These are phyloP conservation scores for Pestalotiopsis sp. DNA, from an alignment of 2,329 filamentous ascomycete genomes.

Conservation along the genomic window DNA sequence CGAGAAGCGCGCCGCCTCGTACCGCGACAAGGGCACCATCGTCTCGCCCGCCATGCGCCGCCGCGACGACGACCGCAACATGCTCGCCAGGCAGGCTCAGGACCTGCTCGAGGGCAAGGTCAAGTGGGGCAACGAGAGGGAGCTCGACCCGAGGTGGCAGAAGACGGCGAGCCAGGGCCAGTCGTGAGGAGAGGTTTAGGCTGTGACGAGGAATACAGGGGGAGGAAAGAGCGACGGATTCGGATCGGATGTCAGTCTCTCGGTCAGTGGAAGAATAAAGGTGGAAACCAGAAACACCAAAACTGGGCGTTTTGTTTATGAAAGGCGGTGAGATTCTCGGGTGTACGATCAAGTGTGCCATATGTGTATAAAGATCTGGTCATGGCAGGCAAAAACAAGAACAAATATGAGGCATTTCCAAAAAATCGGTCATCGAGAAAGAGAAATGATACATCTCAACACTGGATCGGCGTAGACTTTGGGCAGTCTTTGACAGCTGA, in stretches of 20 bases:
- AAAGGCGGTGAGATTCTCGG: constrained; percentile 18
- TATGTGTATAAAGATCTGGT: constrained; percentile 1
- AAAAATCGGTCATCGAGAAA: background rate
- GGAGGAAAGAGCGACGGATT: background rate
- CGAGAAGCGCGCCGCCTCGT: constrained; percentile 33
- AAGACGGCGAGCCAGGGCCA: constrained; percentile 24
- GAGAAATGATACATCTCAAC: background rate
- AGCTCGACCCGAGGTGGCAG: constrained; percentile 52
- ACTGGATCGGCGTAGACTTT: background rate
- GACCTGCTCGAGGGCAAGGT: constrained; percentile 62
- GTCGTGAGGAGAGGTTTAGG: constrained; percentile 26
- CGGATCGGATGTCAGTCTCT: background rate
- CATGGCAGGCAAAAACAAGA: background rate
- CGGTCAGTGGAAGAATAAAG: background rate
- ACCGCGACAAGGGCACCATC: constrained; percentile 36
- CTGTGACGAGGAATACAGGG: background rate
- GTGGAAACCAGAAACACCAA: background rate
- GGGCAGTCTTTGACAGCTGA: no score
- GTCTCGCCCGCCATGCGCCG: constrained; percentile 44
- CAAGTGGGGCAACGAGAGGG: constrained; percentile 58
- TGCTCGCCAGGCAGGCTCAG: constrained; percentile 58
- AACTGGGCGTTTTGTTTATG: background rate
- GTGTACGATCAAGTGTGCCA: constrained; percentile 14
- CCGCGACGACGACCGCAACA: constrained; percentile 42
- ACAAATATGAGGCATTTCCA: background rate